Conservation (phyloP, 2,329 filamentous ascomycete species). For the Epichloe uncinata region DNA sequence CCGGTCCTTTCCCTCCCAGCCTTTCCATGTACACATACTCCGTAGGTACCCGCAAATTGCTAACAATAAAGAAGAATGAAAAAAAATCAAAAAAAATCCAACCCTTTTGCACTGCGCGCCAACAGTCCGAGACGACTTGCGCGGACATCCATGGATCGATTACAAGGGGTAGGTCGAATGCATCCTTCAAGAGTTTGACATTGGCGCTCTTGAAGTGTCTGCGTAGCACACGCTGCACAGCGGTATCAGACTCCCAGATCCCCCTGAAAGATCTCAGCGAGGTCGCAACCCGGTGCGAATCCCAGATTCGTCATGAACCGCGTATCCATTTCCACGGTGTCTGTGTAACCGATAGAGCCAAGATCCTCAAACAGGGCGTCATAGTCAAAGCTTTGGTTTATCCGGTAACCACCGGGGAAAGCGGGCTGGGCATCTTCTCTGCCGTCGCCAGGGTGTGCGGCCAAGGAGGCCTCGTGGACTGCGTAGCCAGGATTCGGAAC, state of each 20-base stretch:
- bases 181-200: too few species aligned
- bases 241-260: conserved; percentile 22
- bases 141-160: too few species aligned
- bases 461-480: not conserved
- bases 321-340: conserved; percentile 39
- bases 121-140: too few species aligned
- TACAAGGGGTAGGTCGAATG: too few species aligned
- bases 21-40: too few species aligned
- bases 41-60: too few species aligned
- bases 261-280: conserved; percentile 35
- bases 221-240: too few species aligned
- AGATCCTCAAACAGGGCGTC: conserved; percentile 40
- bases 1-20: too few species aligned
- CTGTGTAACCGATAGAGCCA: conserved; percentile 34
- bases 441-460: not conserved
- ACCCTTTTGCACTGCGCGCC: too few species aligned
- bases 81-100: too few species aligned
- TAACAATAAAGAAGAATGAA: too few species aligned
- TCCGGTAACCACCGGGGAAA: not conserved
- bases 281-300: conserved; percentile 47
- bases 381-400: conserved; percentile 27
- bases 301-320: conserved; percentile 56
- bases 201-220: too few species aligned
- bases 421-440: not conserved
- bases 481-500: not conserved